phyloP scores from a whole-genome alignment of 1,139 yeast genomes.

The Suhomyces atakaporum region DNA sequence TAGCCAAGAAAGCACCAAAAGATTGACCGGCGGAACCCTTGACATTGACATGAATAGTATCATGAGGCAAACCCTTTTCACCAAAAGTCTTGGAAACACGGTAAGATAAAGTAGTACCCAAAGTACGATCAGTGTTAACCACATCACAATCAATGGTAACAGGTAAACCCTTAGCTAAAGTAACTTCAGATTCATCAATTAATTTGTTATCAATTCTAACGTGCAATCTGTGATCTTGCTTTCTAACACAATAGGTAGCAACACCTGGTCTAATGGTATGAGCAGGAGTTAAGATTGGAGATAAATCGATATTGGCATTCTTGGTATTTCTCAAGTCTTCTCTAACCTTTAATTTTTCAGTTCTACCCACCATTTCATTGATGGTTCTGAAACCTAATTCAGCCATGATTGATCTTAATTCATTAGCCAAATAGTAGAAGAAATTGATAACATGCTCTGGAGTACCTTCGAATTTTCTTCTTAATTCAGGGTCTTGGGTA shows the following conservation, averaged over 20 bases:
- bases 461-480: slow-evolving; percentile 91
- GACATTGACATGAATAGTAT: slow-evolving; percentile 89
- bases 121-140: slow-evolving; percentile 92
- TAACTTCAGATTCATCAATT: slow-evolving; percentile 91
- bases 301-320: slow-evolving; percentile 86
- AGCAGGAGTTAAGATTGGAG: slow-evolving; percentile 95
- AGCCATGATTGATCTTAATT: slow-evolving; percentile 91
- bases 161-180: slow-evolving; percentile 91
- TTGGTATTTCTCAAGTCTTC: slow-evolving; percentile 86
- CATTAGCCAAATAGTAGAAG: slow-evolving; percentile 92
- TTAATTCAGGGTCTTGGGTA: slow-evolving; percentile 92
- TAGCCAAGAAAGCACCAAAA: slow-evolving; percentile 95
- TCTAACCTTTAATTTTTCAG: slow-evolving; percentile 84
- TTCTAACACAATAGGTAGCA: slow-evolving; percentile 88
- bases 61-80: slow-evolving; percentile 91
- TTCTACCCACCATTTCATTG: slow-evolving; percentile 97
- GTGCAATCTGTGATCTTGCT: slow-evolving; percentile 92
- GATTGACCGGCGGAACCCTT: slow-evolving; percentile 98
- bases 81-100: slow-evolving; percentile 93
- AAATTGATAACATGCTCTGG: slow-evolving; percentile 98
- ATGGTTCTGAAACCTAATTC: slow-evolving; percentile 91
- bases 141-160: slow-evolving; percentile 92
- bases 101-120: slow-evolving; percentile 93
- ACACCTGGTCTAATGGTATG: slow-evolving; percentile 98
- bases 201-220: slow-evolving; percentile 92